Evolutionary conservation across 345 rosid species (phyloP).

Genomic region (Geranium rotundifolium): DNA sequence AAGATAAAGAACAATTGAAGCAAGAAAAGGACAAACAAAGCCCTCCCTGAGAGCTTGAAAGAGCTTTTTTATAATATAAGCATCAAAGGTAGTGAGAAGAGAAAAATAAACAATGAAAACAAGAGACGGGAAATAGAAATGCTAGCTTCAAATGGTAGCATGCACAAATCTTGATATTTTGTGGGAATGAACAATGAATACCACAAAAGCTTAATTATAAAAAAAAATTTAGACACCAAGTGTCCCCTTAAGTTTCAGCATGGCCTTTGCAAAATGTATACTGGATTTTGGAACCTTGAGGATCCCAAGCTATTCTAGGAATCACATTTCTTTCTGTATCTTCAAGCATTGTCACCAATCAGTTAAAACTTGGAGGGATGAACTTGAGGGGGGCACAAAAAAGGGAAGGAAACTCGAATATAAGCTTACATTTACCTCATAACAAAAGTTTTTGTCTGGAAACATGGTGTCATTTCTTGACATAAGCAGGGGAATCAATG

Average conservation of each 20-base stretch:
- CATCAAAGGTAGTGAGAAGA: no score
- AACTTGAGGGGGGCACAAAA: background rate
- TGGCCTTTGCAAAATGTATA: background rate
- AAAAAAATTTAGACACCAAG: no score
- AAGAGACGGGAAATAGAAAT: no score
- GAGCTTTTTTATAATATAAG: no score
- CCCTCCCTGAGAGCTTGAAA: background rate
- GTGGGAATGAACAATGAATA: no score
- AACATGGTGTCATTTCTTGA: slow-evolving; percentile 62
- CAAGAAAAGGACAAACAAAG: background rate
- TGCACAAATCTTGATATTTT: no score
- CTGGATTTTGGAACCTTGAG: background rate
- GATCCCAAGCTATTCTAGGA: background rate
- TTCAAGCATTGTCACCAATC: background rate
- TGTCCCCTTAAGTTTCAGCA: no score
- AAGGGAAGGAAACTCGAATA: slow-evolving; percentile 7
- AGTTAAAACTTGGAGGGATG: background rate
- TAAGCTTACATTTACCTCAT: slow-evolving; percentile 43
- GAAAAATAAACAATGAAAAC: no score
- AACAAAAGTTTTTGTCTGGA: slow-evolving; percentile 63
- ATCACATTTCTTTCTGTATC: background rate
- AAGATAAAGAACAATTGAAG: no score
- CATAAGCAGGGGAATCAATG: slow-evolving; percentile 80
- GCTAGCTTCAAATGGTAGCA: no score
- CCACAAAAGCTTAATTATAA: no score